Percentiles rank a stretch among this genome's conserved stretches.
phyloP scores from a whole-genome alignment of 192 early-diverging fungal species.

The Lobosporangium transversale region DNA sequence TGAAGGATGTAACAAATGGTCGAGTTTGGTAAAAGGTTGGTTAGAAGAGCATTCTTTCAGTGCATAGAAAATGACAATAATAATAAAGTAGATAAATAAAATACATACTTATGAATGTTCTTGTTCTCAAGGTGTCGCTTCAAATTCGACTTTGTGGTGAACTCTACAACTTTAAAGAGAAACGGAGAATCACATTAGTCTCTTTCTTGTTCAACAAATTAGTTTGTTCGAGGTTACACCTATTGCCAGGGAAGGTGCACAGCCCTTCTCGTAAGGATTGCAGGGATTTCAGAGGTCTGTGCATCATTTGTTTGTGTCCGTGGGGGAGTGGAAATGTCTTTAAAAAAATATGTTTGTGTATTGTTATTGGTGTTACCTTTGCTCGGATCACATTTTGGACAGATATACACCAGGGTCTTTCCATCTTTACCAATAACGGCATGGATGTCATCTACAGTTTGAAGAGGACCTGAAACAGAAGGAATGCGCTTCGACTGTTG shows the following conservation, averaged over 20 bases:
- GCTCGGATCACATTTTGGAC: conserved; percentile 38
- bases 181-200: too few relatives aligned
- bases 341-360: too few relatives aligned
- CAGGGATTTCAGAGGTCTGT: conserved; percentile 9
- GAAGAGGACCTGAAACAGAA: neutral
- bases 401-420: conserved; percentile 35
- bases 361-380: conserved; percentile 36
- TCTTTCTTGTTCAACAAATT: too few relatives aligned
- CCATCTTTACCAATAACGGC: conserved; percentile 45
- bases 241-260: neutral
- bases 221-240: too few relatives aligned
- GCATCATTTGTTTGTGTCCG: conserved; percentile 8
- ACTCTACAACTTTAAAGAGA: conserved; percentile 13
- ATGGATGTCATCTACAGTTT: conserved; percentile 30
- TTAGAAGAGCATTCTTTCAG: too few relatives aligned
- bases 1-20: too few relatives aligned
- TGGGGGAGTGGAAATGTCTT: too few relatives aligned
- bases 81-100: neutral
- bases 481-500: conserved; percentile 10
- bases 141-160: conserved; percentile 47
- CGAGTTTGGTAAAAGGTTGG: too few relatives aligned
- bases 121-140: conserved; percentile 63
- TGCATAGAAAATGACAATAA: neutral
- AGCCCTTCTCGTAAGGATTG: conserved; percentile 2
- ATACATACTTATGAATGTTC: conserved; percentile 59